Percentiles rank a stretch among this genome's conserved stretches.
These are phyloP conservation scores for Micromonas pusilla DNA, from an alignment of 139 green algal genomes.

Conservation along the genomic window DNA sequence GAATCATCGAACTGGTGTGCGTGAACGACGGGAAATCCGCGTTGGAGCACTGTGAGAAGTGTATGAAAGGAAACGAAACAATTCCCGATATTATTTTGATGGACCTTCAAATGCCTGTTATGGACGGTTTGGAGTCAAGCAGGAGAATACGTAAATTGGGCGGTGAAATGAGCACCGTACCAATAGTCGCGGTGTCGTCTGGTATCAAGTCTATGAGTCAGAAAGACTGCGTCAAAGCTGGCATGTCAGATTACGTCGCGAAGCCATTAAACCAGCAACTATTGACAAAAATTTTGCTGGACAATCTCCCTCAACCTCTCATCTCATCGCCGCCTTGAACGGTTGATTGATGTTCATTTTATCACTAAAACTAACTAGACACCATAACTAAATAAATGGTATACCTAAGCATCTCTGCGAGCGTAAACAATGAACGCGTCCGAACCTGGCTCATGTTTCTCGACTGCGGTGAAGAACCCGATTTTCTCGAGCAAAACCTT, in stretches of 20 bases:
- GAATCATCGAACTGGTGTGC: background rate
- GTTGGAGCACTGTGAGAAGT: background rate
- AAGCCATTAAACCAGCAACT: slow-evolving; percentile 2
- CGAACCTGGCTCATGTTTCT: background rate
- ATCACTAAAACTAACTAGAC: background rate
- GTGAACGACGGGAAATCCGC: background rate
- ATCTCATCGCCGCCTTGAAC: background rate
- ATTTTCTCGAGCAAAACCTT: no score
- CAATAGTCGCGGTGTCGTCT: slow-evolving; percentile 18
- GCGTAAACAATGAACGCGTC: background rate
- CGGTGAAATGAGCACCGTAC: background rate
- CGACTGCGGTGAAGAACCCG: background rate
- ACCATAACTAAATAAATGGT: no score
- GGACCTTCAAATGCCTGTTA: slow-evolving; percentile 25
- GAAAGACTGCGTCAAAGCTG: background rate
- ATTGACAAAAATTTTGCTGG: background rate
- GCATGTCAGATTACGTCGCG: slow-evolving; percentile 2
- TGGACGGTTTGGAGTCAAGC: slow-evolving; percentile 16
- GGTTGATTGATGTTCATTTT: background rate
- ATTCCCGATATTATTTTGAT: slow-evolving; percentile 18
- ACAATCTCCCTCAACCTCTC: background rate
- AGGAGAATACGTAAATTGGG: slow-evolving; percentile 1
- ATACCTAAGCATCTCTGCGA: no score
- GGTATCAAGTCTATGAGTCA: slow-evolving; percentile 8
- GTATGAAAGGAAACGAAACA: background rate